Evolutionary conservation across 805 yeast species (phyloP), one percentile per base, ranked within the genome.

Genomic region (Candida silvicultrix): DNA sequence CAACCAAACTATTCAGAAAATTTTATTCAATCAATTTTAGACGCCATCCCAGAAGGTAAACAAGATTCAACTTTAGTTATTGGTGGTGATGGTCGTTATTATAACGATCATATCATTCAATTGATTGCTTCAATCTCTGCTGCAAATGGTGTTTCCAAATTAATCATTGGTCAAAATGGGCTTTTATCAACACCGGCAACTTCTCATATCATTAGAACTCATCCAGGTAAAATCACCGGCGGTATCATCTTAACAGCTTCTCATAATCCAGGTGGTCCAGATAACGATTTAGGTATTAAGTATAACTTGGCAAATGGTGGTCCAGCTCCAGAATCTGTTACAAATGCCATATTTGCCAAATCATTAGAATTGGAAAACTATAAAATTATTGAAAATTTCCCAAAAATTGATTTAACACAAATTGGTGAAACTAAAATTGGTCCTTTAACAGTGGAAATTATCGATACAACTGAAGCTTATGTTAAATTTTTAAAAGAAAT

Each of bases 261-360:
- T 21, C 99, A 92, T 68, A 92, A 92, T 67, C 99, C 99, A 16
- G 99, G 99, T 64, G 97, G 98, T 9, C 96, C 96, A 47, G 69
- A 75, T 23, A 82, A 86, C 53, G 99, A 92, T 64, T 75, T 89
- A 63, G 99, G 99, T 45, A 92, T 92, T 73, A 92, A 92, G 71
- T 94, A 94, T 72, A 94, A 92, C 67, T 73, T 94, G 65, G 78
- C 86, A 52, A 92, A 92, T 62, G 99, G 99, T 55, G 99, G 97
- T 3, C 99, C 99, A 38, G 98, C 98, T 11, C 99, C 99, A 12
- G 99, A 92, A 66, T 69, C 85, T 15, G 95, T 94, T 49, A 92
- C 99, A 12, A 78, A 92, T 69, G 79, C 82, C 65, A 94, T 92
- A 61, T 94, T 69, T 70, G 90, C 81, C 48, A 74, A 70, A 25